Percentiles rank a stretch among this genome's conserved stretches.
These are phyloP conservation scores for Scutellaria barbata DNA, from an alignment of 257 asterid species.

Conservation along the genomic window DNA sequence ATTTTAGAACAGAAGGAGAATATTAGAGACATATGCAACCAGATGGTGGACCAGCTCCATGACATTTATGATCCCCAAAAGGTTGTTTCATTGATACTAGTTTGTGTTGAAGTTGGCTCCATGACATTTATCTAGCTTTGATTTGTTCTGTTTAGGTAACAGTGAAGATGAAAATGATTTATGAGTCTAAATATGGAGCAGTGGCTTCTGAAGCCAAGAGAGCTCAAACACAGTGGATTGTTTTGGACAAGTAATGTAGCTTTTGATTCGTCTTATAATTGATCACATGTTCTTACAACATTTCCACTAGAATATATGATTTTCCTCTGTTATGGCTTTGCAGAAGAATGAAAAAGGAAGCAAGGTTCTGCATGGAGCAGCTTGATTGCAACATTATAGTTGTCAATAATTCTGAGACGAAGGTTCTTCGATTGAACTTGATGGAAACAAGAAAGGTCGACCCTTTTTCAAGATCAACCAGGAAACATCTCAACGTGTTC, in stretches of 20 bases:
- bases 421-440: constrained; percentile 77
- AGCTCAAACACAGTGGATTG: constrained; percentile 72
- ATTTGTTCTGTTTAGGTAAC: constrained; percentile 46
- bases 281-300: too few relatives aligned
- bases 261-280: constrained; percentile 7
- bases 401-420: constrained; percentile 64
- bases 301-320: too few relatives aligned
- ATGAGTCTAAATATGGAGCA: constrained; percentile 61
- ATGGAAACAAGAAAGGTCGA: constrained; percentile 47
- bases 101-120: too few relatives aligned
- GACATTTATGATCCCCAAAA: constrained; percentile 64
- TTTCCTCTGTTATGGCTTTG: constrained; percentile 8
- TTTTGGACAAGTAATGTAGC: constrained; percentile 74
- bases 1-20: constrained; percentile 68
- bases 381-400: constrained; percentile 76
- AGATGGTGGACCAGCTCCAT: constrained; percentile 67
- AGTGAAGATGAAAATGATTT: constrained; percentile 73
- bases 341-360: constrained; percentile 77
- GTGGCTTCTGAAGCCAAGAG: constrained; percentile 84
- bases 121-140: too few relatives aligned
- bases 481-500: not conserved
- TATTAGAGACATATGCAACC: constrained; percentile 61
- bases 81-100: constrained; percentile 41
- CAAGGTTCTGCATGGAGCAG: constrained; percentile 65
- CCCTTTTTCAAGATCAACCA: constrained; percentile 37